These are phyloP conservation scores for Fusarium multiceps DNA, from an alignment of 2,329 filamentous ascomycete species.

Conservation along the genomic window DNA sequence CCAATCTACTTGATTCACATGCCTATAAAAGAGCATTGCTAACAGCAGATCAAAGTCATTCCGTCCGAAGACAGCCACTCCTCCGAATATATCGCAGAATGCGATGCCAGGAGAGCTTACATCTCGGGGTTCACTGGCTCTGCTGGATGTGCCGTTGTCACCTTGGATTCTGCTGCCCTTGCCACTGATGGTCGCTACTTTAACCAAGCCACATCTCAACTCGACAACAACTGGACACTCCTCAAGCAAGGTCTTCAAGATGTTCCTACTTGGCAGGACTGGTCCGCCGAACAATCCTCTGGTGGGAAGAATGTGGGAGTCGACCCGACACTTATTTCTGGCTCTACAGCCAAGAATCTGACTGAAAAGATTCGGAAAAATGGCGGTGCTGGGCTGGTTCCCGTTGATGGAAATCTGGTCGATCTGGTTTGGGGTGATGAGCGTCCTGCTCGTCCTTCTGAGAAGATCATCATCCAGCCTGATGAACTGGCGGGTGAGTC, in stretches of 20 bases:
- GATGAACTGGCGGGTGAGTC: constrained; percentile 83
- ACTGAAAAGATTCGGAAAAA: constrained; percentile 87
- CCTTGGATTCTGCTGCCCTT: constrained; percentile 84
- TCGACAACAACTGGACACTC: constrained; percentile 90
- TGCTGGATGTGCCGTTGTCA: constrained; percentile 91
- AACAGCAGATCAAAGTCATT: constrained; percentile 70
- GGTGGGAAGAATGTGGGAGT: constrained; percentile 90
- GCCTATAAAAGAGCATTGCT: not conserved
- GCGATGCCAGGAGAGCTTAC: constrained; percentile 89
- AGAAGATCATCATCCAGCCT: constrained; percentile 78
- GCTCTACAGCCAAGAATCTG: constrained; percentile 72
- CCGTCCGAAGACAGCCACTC: constrained; percentile 98
- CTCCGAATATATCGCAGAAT: constrained; percentile 98
- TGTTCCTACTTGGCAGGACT: constrained; percentile 97
- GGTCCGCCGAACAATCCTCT: constrained; percentile 87
- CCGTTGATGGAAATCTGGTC: constrained; percentile 85
- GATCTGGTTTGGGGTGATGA: constrained; percentile 86
- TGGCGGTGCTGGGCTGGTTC: constrained; percentile 79
- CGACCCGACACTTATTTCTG: constrained; percentile 88
- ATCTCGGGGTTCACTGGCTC: constrained; percentile 96
- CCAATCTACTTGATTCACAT: not conserved
- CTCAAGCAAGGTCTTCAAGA: constrained; percentile 94
- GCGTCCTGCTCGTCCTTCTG: constrained; percentile 78
- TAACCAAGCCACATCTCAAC: constrained; percentile 91
- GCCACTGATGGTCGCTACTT: constrained; percentile 98